phyloP scores from a whole-genome alignment of 257 asterid species.

The Cordia subcordata region DNA sequence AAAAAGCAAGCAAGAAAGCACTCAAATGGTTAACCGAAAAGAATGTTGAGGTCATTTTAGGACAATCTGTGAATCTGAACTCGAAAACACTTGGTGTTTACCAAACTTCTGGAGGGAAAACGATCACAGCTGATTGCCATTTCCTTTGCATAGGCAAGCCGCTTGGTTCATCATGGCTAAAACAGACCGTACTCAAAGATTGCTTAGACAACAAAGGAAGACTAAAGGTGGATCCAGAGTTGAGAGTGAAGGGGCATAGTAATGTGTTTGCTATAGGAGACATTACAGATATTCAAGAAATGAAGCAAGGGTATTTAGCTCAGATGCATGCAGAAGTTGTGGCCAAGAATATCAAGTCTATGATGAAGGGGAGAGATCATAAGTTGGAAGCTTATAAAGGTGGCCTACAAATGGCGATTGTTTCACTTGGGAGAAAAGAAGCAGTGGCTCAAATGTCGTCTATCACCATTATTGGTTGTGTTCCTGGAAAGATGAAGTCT shows the following conservation, averaged over 20 bases:
- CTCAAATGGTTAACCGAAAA: neutral
- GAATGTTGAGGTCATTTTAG: neutral
- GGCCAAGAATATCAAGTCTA: neutral
- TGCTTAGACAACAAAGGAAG: conserved; percentile 1
- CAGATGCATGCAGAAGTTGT: conserved; percentile 3
- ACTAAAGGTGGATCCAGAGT: neutral
- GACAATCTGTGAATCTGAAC: neutral
- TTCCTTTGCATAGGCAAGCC: conserved; percentile 1
- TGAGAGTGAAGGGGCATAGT: neutral
- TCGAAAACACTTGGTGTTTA: neutral
- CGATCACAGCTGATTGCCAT: too few species aligned
- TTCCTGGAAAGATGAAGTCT: conserved; percentile 4
- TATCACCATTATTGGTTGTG: neutral
- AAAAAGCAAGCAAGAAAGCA: conserved; percentile 1
- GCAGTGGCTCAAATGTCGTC: neutral
- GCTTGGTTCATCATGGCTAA: neutral
- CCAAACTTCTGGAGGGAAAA: conserved; percentile 1
- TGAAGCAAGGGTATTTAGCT: too few species aligned
- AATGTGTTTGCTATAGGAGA: neutral
- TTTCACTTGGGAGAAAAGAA: conserved; percentile 4
- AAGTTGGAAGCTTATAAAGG: neutral
- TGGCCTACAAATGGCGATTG: conserved; percentile 7
- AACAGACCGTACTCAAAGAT: neutral
- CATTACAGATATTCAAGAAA: conserved; percentile 3
- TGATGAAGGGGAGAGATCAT: conserved; percentile 1